A percentile compares a stretch with the other conserved stretches of the same genome.
Conservation (phyloP, 768 basidiomycete genomes). For the Boletus fagicola region DNA sequence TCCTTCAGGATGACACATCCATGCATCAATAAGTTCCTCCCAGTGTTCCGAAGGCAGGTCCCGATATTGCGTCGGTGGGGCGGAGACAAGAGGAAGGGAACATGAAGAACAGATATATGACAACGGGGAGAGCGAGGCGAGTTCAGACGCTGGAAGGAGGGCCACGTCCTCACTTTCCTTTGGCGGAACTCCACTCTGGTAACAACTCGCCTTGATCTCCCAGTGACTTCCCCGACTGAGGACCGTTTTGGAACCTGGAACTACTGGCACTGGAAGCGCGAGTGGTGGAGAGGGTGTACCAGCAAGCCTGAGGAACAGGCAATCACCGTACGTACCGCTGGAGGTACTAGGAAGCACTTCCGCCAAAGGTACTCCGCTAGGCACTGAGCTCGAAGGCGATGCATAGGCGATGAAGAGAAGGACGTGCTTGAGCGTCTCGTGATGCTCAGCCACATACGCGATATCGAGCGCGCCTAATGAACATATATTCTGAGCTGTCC, state of each 20-base stretch:
- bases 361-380: constrained; percentile 51
- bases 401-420: constrained; percentile 61
- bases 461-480: constrained; percentile 38
- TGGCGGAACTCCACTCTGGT: constrained; percentile 25
- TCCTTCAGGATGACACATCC: constrained; percentile 92
- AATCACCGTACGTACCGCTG: constrained; percentile 45
- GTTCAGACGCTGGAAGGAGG: constrained; percentile 70
- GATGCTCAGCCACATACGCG: constrained; percentile 70
- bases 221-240: constrained; percentile 56
- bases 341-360: constrained; percentile 56
- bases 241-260: constrained; percentile 61
- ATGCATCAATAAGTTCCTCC: constrained; percentile 95
- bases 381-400: constrained; percentile 14
- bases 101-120: constrained; percentile 79
- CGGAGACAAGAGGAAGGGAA: constrained; percentile 64
- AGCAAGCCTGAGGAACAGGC: constrained; percentile 62
- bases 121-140: constrained; percentile 52
- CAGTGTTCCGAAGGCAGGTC: constrained; percentile 96
- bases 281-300: constrained; percentile 56
- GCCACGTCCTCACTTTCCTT: constrained; percentile 33
- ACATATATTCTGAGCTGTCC: neutral
- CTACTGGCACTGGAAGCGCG: constrained; percentile 52
- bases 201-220: constrained; percentile 62
- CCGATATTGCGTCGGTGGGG: constrained; percentile 56
- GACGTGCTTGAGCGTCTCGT: constrained; percentile 80